Conservation (phyloP, 768 basidiomycete species). For the Neoboletus magnificus region DNA sequence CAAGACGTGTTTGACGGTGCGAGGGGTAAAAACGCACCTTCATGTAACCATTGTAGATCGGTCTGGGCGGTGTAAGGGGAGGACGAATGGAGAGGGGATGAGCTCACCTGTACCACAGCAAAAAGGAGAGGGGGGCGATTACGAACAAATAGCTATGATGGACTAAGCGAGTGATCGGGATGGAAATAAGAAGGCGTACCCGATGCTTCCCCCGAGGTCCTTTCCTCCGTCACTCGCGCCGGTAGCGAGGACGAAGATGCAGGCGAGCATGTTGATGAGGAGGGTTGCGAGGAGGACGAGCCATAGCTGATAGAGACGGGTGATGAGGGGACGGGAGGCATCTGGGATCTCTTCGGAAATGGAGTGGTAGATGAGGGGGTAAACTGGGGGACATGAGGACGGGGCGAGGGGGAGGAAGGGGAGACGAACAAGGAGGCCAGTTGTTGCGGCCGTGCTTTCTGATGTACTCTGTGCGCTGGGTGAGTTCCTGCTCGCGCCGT, state of each 20-base stretch:
- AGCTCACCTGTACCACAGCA: slow-evolving; percentile 90
- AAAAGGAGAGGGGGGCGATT: slow-evolving; percentile 77
- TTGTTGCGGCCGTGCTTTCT: slow-evolving; percentile 82
- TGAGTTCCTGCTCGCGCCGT: slow-evolving; percentile 72
- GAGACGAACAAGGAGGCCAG: slow-evolving; percentile 81
- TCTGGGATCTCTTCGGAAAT: slow-evolving; percentile 89
- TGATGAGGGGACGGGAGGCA: slow-evolving; percentile 72
- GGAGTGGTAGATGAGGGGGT: slow-evolving; percentile 91
- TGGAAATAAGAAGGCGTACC: slow-evolving; percentile 45
- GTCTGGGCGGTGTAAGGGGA: slow-evolving; percentile 43
- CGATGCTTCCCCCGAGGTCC: slow-evolving; percentile 79
- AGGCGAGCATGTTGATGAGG: slow-evolving; percentile 86
- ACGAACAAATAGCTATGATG: slow-evolving; percentile 67
- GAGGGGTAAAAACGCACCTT: slow-evolving; percentile 53
- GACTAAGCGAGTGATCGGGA: slow-evolving; percentile 16
- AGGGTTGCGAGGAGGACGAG: slow-evolving; percentile 81
- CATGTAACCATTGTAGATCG: slow-evolving; percentile 97
- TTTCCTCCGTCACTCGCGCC: slow-evolving; percentile 74
- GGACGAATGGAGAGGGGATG: slow-evolving; percentile 8
- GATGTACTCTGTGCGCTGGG: slow-evolving; percentile 63
- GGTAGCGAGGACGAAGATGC: slow-evolving; percentile 78
- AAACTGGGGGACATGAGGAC: slow-evolving; percentile 53
- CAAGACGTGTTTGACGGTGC: slow-evolving; percentile 25
- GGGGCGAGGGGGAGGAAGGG: slow-evolving; percentile 9
- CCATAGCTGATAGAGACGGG: slow-evolving; percentile 91